These are phyloP conservation scores for Inga leiocalycina DNA, from an alignment of 306 rosid species.

Conservation along the genomic window DNA sequence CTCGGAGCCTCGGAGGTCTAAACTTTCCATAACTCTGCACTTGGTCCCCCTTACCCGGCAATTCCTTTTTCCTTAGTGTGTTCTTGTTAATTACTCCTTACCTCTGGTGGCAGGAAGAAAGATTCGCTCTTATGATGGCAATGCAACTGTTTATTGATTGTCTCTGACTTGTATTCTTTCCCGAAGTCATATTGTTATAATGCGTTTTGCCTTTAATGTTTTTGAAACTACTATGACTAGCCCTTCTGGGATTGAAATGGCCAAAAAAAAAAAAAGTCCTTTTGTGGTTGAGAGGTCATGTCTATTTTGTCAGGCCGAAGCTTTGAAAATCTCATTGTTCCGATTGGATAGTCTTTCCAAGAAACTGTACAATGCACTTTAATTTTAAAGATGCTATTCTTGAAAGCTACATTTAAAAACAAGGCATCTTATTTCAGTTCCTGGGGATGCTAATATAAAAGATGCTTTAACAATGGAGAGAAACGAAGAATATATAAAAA, in stretches of 20 bases:
- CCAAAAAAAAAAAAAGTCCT: neutral
- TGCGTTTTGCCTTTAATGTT: neutral
- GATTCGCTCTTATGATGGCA: neutral
- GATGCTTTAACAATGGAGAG: neutral
- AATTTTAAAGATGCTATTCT: too few relatives aligned
- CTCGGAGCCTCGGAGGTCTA: slow-evolving; percentile 77
- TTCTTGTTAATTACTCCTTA: neutral
- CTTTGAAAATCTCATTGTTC: neutral
- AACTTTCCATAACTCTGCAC: neutral
- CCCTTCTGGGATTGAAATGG: too few relatives aligned
- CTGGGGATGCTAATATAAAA: too few relatives aligned
- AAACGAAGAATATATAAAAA: neutral
- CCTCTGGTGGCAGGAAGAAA: neutral
- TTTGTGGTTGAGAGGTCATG: neutral
- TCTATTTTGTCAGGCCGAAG: neutral
- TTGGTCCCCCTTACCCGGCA: neutral
- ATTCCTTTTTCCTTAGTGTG: neutral
- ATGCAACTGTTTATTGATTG: neutral
- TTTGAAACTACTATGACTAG: neutral
- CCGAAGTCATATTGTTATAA: neutral
- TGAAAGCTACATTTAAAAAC: too few relatives aligned
- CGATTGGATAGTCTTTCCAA: neutral
- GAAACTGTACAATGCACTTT: slow-evolving; percentile 2
- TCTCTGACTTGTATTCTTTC: neutral
- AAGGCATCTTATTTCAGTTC: neutral